A percentile compares a stretch with the other conserved stretches of the same genome.
These are phyloP conservation scores for Tothia fuscella DNA, from an alignment of 2,329 filamentous ascomycete species.

Conservation along the genomic window DNA sequence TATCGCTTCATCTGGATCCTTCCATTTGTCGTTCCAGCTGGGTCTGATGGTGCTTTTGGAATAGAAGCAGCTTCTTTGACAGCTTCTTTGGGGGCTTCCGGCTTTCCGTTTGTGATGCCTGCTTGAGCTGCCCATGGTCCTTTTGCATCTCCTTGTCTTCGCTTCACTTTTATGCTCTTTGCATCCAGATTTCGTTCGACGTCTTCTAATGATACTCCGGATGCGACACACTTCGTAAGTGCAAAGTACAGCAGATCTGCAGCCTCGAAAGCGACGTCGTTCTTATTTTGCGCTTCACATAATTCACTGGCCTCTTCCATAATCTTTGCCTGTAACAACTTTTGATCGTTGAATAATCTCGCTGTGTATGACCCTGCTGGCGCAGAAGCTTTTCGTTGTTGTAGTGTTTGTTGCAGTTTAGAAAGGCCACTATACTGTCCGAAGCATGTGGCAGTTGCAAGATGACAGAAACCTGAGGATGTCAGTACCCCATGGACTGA, in stretches of 20 bases:
- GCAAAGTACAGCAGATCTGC: constrained; percentile 96
- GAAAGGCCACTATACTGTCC: constrained; percentile 72
- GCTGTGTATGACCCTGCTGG: constrained; percentile 89
- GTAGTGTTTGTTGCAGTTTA: constrained; percentile 75
- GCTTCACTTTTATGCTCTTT: constrained; percentile 91
- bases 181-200: constrained; percentile 86
- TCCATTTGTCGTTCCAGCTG: constrained; percentile 36
- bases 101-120: constrained; percentile 14
- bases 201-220: constrained; percentile 75
- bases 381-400: constrained; percentile 68
- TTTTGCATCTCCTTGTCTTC: constrained; percentile 88
- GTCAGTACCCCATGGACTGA: constrained; percentile 17
- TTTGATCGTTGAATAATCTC: constrained; percentile 80
- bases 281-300: constrained; percentile 68
- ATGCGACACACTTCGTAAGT: constrained; percentile 73
- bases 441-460: constrained; percentile 87
- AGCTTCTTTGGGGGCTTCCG: constrained; percentile 24
- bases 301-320: constrained; percentile 97
- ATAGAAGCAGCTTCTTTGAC: constrained; percentile 41
- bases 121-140: constrained; percentile 77
- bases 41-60: constrained; percentile 37
- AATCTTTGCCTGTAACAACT: constrained; percentile 85
- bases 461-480: constrained; percentile 79
- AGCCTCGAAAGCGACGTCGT: constrained; percentile 86
- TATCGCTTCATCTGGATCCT: constrained; percentile 77